phyloP scores from a whole-genome alignment of 306 rosid species.

The Canavalia gladiata region DNA sequence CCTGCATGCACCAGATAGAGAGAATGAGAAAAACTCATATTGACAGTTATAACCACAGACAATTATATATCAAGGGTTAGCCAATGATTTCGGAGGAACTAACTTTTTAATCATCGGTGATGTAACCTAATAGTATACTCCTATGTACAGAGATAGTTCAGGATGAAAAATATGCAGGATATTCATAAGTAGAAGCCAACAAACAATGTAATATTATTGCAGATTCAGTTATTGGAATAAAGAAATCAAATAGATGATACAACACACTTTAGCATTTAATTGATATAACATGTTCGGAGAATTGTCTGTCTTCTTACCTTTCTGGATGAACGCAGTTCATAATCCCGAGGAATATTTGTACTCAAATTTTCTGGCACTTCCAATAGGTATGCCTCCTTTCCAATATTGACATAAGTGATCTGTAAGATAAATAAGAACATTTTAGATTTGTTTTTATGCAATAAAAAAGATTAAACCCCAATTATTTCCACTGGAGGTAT shows the following conservation, averaged over 20 bases:
- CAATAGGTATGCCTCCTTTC: conserved; percentile 84
- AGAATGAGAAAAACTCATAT: conserved; percentile 43
- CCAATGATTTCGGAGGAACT: conserved; percentile 14
- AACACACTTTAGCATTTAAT: conserved; percentile 22
- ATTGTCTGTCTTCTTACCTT: conserved; percentile 62
- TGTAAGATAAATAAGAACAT: conserved; percentile 51
- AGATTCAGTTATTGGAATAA: conserved; percentile 3
- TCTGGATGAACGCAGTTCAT: conserved; percentile 82
- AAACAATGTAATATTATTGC: conserved; percentile 3
- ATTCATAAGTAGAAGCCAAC: conserved; percentile 11
- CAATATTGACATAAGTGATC: conserved; percentile 80
- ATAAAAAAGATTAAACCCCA: conserved; percentile 37
- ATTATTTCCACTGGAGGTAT: conserved; percentile 36
- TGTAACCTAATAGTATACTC: conserved; percentile 20
- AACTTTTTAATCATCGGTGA: conserved; percentile 2
- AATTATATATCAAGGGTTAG: conserved; percentile 19
- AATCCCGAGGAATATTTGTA: conserved; percentile 66
- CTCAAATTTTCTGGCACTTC: conserved; percentile 87
- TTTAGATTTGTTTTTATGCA: conserved; percentile 31
- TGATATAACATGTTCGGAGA: conserved; percentile 12
- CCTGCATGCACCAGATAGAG: conserved; percentile 67
- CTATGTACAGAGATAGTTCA: background rate
- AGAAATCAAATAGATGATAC: conserved; percentile 40
- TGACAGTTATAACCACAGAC: conserved; percentile 12
- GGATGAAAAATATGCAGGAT: conserved; percentile 33